These are phyloP conservation scores for Microcera coccophila DNA, from an alignment of 2,329 filamentous ascomycete genomes.

Conservation along the genomic window DNA sequence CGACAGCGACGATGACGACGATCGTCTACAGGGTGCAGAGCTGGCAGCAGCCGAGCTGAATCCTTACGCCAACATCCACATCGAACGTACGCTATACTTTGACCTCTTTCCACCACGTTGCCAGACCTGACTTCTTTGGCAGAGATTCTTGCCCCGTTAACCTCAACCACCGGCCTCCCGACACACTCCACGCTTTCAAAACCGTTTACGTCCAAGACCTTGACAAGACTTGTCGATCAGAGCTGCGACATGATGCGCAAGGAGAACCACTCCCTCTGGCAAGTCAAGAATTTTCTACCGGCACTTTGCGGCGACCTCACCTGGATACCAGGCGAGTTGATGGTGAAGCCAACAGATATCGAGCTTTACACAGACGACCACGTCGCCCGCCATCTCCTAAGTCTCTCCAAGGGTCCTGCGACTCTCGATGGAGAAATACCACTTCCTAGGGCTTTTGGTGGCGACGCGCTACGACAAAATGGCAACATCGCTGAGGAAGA, in stretches of 20 bases:
- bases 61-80: constrained; percentile 66
- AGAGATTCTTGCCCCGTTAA: constrained; percentile 74
- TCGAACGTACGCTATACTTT: constrained; percentile 60
- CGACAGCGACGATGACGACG: constrained; percentile 68
- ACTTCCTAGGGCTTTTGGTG: constrained; percentile 19
- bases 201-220: constrained; percentile 69
- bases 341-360: constrained; percentile 54
- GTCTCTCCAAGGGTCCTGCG: constrained; percentile 22
- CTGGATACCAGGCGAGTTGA: constrained; percentile 59
- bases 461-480: constrained; percentile 17
- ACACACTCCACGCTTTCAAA: constrained; percentile 70
- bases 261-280: constrained; percentile 69
- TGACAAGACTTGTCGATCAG: constrained; percentile 67
- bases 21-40: constrained; percentile 57
- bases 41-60: constrained; percentile 65
- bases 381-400: constrained; percentile 36
- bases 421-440: constrained; percentile 5
- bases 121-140: constrained; percentile 28
- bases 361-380: constrained; percentile 51
- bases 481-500: constrained; percentile 6
- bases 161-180: constrained; percentile 68
- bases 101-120: background rate
- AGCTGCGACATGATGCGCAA: constrained; percentile 68
- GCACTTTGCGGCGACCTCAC: constrained; percentile 71
- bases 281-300: constrained; percentile 69